These are phyloP conservation scores for Hirschioporus abietinus DNA, from an alignment of 768 basidiomycete genomes.

Conservation along the genomic window DNA sequence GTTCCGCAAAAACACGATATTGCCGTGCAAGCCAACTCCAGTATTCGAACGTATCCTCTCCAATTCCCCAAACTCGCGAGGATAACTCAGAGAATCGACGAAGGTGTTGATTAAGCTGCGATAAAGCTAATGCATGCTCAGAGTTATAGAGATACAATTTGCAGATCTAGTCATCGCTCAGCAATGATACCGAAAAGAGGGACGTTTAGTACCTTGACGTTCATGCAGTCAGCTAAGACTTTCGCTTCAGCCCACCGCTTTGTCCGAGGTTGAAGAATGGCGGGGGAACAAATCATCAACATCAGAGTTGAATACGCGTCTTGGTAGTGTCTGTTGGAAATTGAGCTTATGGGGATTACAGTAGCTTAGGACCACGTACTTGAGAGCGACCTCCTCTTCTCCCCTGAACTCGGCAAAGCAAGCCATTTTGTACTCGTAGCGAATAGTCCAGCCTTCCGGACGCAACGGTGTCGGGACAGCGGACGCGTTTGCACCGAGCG, in stretches of 20 bases:
- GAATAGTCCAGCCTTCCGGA: constrained; percentile 89
- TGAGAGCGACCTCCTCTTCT: constrained; percentile 88
- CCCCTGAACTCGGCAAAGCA: constrained; percentile 93
- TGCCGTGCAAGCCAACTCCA: constrained; percentile 97
- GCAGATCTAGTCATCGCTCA: constrained; percentile 52
- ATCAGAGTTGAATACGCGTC: constrained; percentile 82
- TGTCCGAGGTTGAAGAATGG: constrained; percentile 83
- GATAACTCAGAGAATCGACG: constrained; percentile 76
- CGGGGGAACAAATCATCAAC: constrained; percentile 86
- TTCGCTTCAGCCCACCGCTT: constrained; percentile 99
- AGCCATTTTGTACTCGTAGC: constrained; percentile 97
- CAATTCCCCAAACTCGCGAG: constrained; percentile 90
- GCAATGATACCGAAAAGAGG: background rate
- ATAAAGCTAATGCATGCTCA: constrained; percentile 74
- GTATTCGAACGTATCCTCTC: constrained; percentile 93
- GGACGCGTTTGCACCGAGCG: constrained; percentile 24
- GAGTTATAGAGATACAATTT: constrained; percentile 91
- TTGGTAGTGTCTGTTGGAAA: constrained; percentile 76
- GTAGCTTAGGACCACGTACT: constrained; percentile 44
- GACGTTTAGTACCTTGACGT: constrained; percentile 65
- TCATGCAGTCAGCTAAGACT: constrained; percentile 91
- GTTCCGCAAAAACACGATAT: constrained; percentile 89
- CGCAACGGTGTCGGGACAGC: constrained; percentile 51
- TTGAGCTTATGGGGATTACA: constrained; percentile 10
- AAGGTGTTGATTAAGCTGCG: constrained; percentile 81